phyloP scores from a whole-genome alignment of 2,329 filamentous ascomycete genomes.

The Penicillium sp. region DNA sequence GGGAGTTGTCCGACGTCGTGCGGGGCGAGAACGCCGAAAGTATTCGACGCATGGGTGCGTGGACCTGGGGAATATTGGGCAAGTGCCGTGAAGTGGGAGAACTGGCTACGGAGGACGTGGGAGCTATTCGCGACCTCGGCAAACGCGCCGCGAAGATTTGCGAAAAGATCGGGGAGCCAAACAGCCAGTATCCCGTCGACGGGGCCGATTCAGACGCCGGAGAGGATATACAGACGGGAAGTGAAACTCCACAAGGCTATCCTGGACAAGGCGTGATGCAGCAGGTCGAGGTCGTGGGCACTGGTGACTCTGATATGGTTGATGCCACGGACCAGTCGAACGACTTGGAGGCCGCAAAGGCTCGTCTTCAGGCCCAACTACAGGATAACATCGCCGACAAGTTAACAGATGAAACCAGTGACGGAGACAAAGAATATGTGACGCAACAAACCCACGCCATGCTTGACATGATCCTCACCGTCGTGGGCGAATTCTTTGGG shows the following conservation, averaged over 20 bases:
- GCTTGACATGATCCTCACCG: constrained; percentile 85
- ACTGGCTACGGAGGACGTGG: constrained; percentile 72
- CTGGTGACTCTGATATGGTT: constrained; percentile 15
- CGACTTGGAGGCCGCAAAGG: constrained; percentile 51
- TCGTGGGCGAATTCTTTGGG: constrained; percentile 84
- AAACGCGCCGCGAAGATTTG: constrained; percentile 64
- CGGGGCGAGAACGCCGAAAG: constrained; percentile 60
- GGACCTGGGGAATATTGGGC: constrained; percentile 82
- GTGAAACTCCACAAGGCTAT: neutral
- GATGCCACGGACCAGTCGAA: constrained; percentile 17
- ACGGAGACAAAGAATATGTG: constrained; percentile 24
- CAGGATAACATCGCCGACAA: constrained; percentile 4
- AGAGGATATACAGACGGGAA: constrained; percentile 4
- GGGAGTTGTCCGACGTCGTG: constrained; percentile 62
- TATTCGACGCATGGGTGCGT: constrained; percentile 68
- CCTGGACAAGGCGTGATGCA: neutral
- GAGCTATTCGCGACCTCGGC: constrained; percentile 73
- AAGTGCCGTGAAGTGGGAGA: constrained; percentile 71
- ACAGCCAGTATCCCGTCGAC: constrained; percentile 29
- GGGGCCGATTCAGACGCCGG: constrained; percentile 10
- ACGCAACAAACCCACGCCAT: constrained; percentile 56
- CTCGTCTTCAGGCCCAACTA: constrained; percentile 45
- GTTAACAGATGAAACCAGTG: constrained; percentile 11
- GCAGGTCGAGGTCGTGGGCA: neutral
- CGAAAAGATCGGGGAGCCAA: constrained; percentile 46